These are phyloP conservation scores for Phytopythium litorale DNA, from an alignment of 352 stramenopile species.

Conservation along the genomic window DNA sequence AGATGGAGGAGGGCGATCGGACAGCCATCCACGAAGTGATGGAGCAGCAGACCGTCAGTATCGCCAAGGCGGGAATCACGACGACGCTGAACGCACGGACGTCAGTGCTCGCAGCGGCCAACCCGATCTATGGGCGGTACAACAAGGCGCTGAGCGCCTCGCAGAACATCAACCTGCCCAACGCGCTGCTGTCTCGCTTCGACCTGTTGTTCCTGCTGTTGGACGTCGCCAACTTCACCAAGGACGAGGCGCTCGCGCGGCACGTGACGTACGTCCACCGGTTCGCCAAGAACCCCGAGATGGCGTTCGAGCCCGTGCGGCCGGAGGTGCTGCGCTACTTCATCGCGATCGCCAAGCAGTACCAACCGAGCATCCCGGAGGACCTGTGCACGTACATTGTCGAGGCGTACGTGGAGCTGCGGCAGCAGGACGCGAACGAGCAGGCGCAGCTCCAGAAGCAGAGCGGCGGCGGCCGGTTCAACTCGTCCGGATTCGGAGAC, in stretches of 20 bases:
- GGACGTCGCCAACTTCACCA: conserved; percentile 93
- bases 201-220: conserved; percentile 99
- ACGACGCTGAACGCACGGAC: conserved; percentile 96
- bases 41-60: conserved; percentile 99
- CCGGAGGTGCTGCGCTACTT: conserved; percentile 91
- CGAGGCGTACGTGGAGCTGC: conserved; percentile 97
- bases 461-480: conserved; percentile 29
- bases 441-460: conserved; percentile 66
- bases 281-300: conserved; percentile 85
- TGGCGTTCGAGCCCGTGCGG: conserved; percentile 89
- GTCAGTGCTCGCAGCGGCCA: conserved; percentile 98
- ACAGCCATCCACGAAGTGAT: conserved; percentile 99
- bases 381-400: conserved; percentile 97
- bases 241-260: conserved; percentile 88
- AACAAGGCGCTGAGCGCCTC: conserved; percentile 83
- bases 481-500: conserved; percentile 29
- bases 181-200: conserved; percentile 99
- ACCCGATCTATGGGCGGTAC: conserved; percentile 96
- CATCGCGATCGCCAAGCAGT: conserved; percentile 87
- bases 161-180: conserved; percentile 99
- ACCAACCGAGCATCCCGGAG: conserved; percentile 84
- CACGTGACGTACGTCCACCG: conserved; percentile 94
- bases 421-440: conserved; percentile 89
- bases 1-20: conserved; percentile 98
- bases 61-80: conserved; percentile 99